Evolutionary conservation across 805 yeast genomes (phyloP).

Genomic region (Candida railenensis): DNA sequence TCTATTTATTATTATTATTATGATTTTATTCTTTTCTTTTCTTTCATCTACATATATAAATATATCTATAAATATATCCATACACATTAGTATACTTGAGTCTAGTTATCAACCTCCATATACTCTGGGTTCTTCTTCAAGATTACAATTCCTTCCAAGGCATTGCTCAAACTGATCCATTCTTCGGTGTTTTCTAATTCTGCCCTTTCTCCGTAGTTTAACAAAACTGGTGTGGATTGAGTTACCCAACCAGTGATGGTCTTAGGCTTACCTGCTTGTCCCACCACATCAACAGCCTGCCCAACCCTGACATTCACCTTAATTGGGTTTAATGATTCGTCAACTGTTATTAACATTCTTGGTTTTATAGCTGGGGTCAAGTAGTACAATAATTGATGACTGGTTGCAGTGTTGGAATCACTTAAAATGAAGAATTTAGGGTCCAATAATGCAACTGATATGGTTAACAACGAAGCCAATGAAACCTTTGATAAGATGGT

Average conservation of each 20-base stretch:
- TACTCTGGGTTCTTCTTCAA: slow-evolving; percentile 87
- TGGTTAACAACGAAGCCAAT: slow-evolving; percentile 84
- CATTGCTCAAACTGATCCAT: slow-evolving; percentile 75
- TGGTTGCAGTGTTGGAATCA: slow-evolving; percentile 47
- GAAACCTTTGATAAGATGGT: slow-evolving; percentile 84
- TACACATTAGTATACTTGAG: neutral
- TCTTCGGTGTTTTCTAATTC: slow-evolving; percentile 90
- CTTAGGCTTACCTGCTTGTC: slow-evolving; percentile 99
- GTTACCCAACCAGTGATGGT: slow-evolving; percentile 99
- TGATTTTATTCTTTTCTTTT: neutral
- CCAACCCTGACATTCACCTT: slow-evolving; percentile 98
- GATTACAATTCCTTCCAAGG: slow-evolving; percentile 91
- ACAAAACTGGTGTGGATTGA: slow-evolving; percentile 92
- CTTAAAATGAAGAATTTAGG: slow-evolving; percentile 80
- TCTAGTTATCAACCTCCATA: slow-evolving; percentile 54
- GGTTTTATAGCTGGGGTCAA: slow-evolving; percentile 89
- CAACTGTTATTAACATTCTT: slow-evolving; percentile 88
- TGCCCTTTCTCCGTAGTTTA: slow-evolving; percentile 94
- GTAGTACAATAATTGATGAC: slow-evolving; percentile 80
- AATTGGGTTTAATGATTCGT: slow-evolving; percentile 84
- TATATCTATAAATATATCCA: neutral
- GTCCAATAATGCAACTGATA: slow-evolving; percentile 78
- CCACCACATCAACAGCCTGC: slow-evolving; percentile 97
- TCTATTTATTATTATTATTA: neutral
- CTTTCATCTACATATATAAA: slow-evolving; percentile 1